Evolutionary conservation across 2,329 filamentous ascomycete species (phyloP), one percentile per base, ranked within the genome.

Genomic region (Ascocoryne sarcoides): DNA sequence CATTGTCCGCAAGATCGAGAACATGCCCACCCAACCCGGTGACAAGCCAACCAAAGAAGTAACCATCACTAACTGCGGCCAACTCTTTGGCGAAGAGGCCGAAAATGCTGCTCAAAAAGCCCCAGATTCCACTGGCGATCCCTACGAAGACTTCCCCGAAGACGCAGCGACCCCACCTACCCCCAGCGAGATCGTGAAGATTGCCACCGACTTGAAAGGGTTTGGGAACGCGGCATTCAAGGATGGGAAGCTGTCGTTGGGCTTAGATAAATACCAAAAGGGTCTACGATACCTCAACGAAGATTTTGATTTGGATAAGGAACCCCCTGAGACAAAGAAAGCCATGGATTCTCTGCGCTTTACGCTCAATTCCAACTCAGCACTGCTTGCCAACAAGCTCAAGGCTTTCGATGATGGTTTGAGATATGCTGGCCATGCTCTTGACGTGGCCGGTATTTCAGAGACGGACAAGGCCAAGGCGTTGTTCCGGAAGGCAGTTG

Each of bases 171-270:
- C 47, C 68, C 73, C 35, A 65, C 76, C 40, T 69, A 79, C 39
- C 73, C 82, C 82, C 10, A 60, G 70, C 14, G 73, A 82, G 46
- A 76, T 88, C 47, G 73, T 86, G 60, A 76, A 84, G 64, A 89
- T 96, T 46, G 88, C 85, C 2, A 69, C 74, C 4, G 85, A 85
- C 50, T 78, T 94, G 63, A 98, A 98, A 69, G 84, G 84, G 26
- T 92, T 82, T 59, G 92, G 92, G 54, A 96, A 94, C 70, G 79
- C 79, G 53, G 88, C 89, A 1, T 95, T 95, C 75, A 95, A 95
- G 71, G 33, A 66, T 18, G 79, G 79, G 30, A 76, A 95, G 54
- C 58, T 82, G 29, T 62, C 69, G 28, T 65, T 84, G 21, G 90
- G 80, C 2, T 70, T 96, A 18, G 79, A 82, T 45, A 98, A 98